A percentile compares a stretch with the other conserved stretches of the same genome.
Evolutionary conservation across 2,329 filamentous ascomycete species (phyloP).

Genomic region (Magnaporthales sp.): DNA sequence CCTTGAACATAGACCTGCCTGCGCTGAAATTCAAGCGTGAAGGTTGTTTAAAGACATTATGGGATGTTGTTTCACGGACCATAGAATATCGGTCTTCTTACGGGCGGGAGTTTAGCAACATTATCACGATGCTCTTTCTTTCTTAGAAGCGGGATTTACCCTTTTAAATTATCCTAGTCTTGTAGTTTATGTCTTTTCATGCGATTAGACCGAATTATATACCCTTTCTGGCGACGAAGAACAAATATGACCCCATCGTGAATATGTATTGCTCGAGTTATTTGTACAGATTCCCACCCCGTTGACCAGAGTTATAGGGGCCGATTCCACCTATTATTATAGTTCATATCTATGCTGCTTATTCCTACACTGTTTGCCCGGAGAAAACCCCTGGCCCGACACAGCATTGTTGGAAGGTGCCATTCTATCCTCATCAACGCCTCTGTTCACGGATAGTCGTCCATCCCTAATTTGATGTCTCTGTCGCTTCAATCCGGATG

Average conservation of each 20-base stretch:
- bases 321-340: background rate
- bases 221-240: background rate
- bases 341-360: background rate
- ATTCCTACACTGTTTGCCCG: background rate
- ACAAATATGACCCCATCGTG: background rate
- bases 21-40: background rate
- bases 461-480: too few relatives aligned
- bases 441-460: background rate
- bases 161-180: background rate
- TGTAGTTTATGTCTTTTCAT: constrained; percentile 1
- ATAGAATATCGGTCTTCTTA: background rate
- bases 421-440: background rate
- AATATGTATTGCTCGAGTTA: background rate
- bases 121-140: background rate
- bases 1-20: background rate
- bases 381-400: background rate
- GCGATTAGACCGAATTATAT: background rate
- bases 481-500: too few relatives aligned
- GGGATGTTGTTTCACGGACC: background rate
- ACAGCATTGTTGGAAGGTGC: background rate
- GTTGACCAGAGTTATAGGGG: background rate
- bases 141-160: background rate
- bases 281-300: background rate
- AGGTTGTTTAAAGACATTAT: background rate
- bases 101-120: background rate